phyloP scores from a whole-genome alignment of 2,329 filamentous ascomycete genomes.

The Fusarium abutilonis region DNA sequence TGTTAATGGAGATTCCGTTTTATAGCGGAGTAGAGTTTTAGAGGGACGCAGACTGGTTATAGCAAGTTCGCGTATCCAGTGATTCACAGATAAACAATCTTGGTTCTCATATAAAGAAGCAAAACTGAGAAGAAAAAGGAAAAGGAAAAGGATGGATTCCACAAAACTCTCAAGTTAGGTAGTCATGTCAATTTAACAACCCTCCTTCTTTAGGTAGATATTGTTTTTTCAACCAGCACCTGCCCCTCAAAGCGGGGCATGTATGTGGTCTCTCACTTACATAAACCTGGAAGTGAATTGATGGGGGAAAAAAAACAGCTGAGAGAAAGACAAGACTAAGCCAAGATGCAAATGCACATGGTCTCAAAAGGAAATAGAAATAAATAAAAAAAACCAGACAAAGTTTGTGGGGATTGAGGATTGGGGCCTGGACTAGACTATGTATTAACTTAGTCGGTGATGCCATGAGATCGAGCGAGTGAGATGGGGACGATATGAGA shows the following conservation, averaged over 20 bases:
- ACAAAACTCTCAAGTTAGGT: slow-evolving; percentile 6
- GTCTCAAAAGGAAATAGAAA: slow-evolving; percentile 24
- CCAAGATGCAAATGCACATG: slow-evolving; percentile 23
- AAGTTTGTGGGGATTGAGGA: neutral
- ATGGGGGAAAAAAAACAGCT: neutral
- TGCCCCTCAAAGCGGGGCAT: slow-evolving; percentile 20
- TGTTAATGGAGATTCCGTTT: too few species aligned
- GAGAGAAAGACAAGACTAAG: slow-evolving; percentile 9
- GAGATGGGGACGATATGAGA: neutral
- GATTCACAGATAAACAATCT: too few species aligned
- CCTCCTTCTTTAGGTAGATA: too few species aligned
- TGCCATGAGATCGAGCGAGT: slow-evolving; percentile 1
- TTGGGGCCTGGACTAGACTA: neutral
- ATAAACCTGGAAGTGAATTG: slow-evolving; percentile 8
- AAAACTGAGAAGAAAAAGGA: neutral
- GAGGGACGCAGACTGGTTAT: too few species aligned
- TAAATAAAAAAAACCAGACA: neutral
- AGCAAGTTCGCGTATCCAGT: too few species aligned
- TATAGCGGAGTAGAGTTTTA: too few species aligned
- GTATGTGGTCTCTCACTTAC: neutral
- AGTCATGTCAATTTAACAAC: neutral
- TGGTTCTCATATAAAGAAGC: too few species aligned
- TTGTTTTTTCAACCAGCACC: slow-evolving; percentile 12
- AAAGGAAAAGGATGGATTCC: neutral
- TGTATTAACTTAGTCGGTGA: slow-evolving; percentile 4